Evolutionary conservation across 2,329 filamentous ascomycete species (phyloP).

Genomic region (Ophiocordyceps camponoti-rufipedis): DNA sequence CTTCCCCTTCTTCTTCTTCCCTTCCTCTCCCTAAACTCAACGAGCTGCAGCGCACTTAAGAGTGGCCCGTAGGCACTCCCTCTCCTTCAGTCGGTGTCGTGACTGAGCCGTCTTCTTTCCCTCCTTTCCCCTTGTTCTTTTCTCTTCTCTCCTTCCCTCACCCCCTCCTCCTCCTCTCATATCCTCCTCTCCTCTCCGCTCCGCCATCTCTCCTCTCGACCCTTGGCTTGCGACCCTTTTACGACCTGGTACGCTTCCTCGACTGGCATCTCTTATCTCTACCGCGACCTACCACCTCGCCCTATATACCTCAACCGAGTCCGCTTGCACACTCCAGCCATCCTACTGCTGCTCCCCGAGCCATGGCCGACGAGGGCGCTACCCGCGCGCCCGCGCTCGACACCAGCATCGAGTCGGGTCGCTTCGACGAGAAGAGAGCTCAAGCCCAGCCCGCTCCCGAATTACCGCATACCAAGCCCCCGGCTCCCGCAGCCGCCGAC

Average conservation of each 20-base stretch:
- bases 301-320: not conserved
- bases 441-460: conserved; percentile 9
- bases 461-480: conserved; percentile 18
- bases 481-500: conserved; percentile 36
- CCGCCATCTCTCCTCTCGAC: not conserved
- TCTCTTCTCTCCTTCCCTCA: conserved; percentile 7
- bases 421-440: conserved; percentile 45
- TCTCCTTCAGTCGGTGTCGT: conserved; percentile 8
- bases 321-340: not conserved
- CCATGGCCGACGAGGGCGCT: conserved; percentile 37
- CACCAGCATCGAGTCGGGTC: conserved; percentile 45
- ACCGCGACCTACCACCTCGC: not conserved
- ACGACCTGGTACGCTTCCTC: not conserved
- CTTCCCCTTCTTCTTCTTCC: conserved; percentile 8
- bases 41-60: conserved; percentile 23
- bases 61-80: conserved; percentile 16
- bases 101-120: conserved; percentile 25
- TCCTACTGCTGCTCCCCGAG: not conserved
- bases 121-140: conserved; percentile 4
- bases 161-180: conserved; percentile 2
- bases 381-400: conserved; percentile 38
- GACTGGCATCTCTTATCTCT: conserved; percentile 1
- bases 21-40: conserved; percentile 26
- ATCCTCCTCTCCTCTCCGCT: not conserved
- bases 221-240: not conserved